Evolutionary conservation across 495 filamentous ascomycete genomes (phyloP), one percentile per base, ranked within the genome.

Genomic region (Delitschia confertaspora): DNA sequence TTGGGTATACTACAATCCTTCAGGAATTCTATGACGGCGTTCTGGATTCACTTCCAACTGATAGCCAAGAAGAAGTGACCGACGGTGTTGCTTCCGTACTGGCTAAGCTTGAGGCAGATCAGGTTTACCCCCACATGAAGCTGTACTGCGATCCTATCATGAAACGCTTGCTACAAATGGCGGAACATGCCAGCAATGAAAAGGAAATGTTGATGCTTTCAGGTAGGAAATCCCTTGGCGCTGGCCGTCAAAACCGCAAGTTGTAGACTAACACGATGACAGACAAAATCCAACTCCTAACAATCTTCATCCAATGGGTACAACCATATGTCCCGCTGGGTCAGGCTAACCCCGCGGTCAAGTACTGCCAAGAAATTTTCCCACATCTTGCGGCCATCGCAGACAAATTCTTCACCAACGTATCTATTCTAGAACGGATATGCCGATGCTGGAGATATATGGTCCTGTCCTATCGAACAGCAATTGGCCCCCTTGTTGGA

Each of bases 371-470:
- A 47, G 87, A 95, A 58, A 83, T 96, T 24, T 81, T 95, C 61
- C 85, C 85, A 4, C 74, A 95, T 32, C 69, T 96, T 53, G 73
- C 83, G 10, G 82, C 78, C 4, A 83, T 99, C 45, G 75, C 85
- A 29, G 79, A 88, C 55, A 87, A 78, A 62, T 96, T 95, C 62
- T 75, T 82, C 45, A 67, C 75, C 44, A 93, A 83, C 45, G 65
- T 79, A 2, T 91, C 91, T 5, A 93, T 99, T 42, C 79, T 89
- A 49, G 91, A 99, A 68, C 76, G 88, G 13, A 74, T 99, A 16
- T 95, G 88, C 62, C 75, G 91, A 35, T 95, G 85, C 68, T 99
- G 87, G 85, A 75, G 91, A 47, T 81, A 84, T 58, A 93, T 95
- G 88, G 76, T 96, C 19, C 85, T 95, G 42, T 94, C 87, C 0